phyloP scores from a whole-genome alignment of 441 rosid species.

The Aquilaria agallochum region DNA sequence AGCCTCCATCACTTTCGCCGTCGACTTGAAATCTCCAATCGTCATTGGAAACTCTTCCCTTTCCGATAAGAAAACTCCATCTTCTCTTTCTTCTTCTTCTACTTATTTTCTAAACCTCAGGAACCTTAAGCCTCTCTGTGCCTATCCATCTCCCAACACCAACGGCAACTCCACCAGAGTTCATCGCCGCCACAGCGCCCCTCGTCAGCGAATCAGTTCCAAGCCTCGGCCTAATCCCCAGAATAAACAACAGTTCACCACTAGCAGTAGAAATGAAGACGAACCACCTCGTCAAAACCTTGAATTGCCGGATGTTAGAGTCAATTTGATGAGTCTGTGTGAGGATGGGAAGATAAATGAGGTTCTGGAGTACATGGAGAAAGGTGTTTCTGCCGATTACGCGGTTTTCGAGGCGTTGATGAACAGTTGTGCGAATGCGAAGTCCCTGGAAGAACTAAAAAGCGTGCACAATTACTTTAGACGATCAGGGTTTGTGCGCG shows the following conservation, averaged over 20 bases:
- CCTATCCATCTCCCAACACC: conserved; percentile 21
- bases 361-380: conserved; percentile 36
- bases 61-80: conserved; percentile 3
- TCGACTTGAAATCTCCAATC: conserved; percentile 6
- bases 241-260: conserved; percentile 10
- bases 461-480: conserved; percentile 37
- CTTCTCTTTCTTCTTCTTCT: neutral
- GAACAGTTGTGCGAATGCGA: conserved; percentile 30
- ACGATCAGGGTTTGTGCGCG: conserved; percentile 30
- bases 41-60: conserved; percentile 7
- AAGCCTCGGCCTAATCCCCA: conserved; percentile 10
- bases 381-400: conserved; percentile 37
- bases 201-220: conserved; percentile 5
- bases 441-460: conserved; percentile 39
- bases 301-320: conserved; percentile 2
- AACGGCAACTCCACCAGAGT: conserved; percentile 18
- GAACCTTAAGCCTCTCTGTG: conserved; percentile 20
- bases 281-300: conserved; percentile 15
- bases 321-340: conserved; percentile 47
- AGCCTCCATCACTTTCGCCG: conserved; percentile 14
- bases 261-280: conserved; percentile 8
- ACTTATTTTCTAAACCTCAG: neutral
- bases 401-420: conserved; percentile 32
- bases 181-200: conserved; percentile 27
- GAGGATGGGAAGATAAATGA: conserved; percentile 48